These are phyloP conservation scores for Pythium plurisporium DNA, from an alignment of 352 stramenopile species.

Conservation along the genomic window DNA sequence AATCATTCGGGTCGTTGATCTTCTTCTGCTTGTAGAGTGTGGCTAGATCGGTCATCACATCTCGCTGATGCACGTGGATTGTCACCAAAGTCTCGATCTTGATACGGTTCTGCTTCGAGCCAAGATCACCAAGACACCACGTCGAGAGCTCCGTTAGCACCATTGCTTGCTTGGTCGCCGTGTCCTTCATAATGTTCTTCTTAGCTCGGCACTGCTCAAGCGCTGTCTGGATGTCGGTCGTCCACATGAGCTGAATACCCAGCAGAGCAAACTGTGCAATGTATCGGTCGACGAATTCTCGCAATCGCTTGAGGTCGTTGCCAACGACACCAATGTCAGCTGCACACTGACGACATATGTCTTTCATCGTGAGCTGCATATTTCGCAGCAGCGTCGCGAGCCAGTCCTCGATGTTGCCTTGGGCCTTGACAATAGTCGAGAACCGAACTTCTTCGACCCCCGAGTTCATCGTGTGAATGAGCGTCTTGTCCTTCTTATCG, in stretches of 20 bases:
- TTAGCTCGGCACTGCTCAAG: constrained; percentile 93
- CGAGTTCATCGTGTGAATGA: constrained; percentile 92
- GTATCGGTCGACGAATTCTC: constrained; percentile 93
- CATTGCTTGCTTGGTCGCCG: constrained; percentile 91
- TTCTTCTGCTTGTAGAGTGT: constrained; percentile 95
- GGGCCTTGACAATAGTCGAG: constrained; percentile 91
- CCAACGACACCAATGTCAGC: constrained; percentile 90
- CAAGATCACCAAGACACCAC: constrained; percentile 96
- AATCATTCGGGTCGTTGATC: constrained; percentile 96
- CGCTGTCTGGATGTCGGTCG: constrained; percentile 92
- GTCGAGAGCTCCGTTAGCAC: constrained; percentile 93
- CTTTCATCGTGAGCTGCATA: constrained; percentile 98
- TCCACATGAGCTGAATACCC: constrained; percentile 97
- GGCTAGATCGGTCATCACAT: constrained; percentile 95
- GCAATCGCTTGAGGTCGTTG: constrained; percentile 89
- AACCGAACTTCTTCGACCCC: constrained; percentile 95
- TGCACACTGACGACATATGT: constrained; percentile 93
- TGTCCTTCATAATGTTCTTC: constrained; percentile 98
- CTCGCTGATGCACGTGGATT: constrained; percentile 97
- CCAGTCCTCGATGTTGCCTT: constrained; percentile 99
- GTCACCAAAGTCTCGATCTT: constrained; percentile 98
- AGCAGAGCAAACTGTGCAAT: constrained; percentile 95
- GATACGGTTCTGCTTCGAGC: constrained; percentile 95
- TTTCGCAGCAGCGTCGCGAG: constrained; percentile 92
- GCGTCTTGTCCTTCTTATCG: constrained; percentile 97